phyloP scores from a whole-genome alignment of 805 yeast genomes.

The Starmerella sirachaensis region DNA sequence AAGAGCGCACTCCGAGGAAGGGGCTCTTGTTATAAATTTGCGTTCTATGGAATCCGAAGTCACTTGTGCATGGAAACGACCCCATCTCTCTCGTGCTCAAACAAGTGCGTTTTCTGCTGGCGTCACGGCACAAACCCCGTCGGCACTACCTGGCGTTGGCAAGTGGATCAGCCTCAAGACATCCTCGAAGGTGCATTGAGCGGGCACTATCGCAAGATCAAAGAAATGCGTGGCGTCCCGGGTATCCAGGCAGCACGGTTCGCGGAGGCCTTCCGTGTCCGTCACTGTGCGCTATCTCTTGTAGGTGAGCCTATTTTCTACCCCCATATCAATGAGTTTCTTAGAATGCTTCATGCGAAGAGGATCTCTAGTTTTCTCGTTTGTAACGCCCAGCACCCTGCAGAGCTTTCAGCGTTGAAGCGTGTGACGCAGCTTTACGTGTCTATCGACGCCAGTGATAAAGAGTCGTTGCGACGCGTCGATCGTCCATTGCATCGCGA shows the following conservation, averaged over 20 bases:
- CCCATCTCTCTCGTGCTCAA: slow-evolving; percentile 85
- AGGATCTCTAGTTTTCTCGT: slow-evolving; percentile 79
- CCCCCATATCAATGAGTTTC: slow-evolving; percentile 79
- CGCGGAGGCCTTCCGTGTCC: slow-evolving; percentile 78
- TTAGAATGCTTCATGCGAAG: slow-evolving; percentile 64
- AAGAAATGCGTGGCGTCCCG: slow-evolving; percentile 91
- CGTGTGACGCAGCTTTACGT: slow-evolving; percentile 87
- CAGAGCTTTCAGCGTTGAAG: slow-evolving; percentile 51
- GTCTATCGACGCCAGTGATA: slow-evolving; percentile 88
- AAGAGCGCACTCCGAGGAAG: slow-evolving; percentile 87
- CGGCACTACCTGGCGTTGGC: slow-evolving; percentile 95
- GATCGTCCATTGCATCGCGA: slow-evolving; percentile 84
- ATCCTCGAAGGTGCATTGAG: slow-evolving; percentile 73
- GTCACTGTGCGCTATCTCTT: slow-evolving; percentile 81
- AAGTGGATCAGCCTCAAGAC: slow-evolving; percentile 76
- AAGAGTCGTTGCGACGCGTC: slow-evolving; percentile 62
- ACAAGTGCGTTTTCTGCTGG: slow-evolving; percentile 95
- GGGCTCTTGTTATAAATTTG: slow-evolving; percentile 87
- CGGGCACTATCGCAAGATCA: slow-evolving; percentile 85
- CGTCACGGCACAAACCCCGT: slow-evolving; percentile 96
- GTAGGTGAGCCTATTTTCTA: slow-evolving; percentile 94
- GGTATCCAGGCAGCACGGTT: slow-evolving; percentile 84
- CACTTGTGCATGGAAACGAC: slow-evolving; percentile 95
- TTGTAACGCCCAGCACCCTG: slow-evolving; percentile 94
- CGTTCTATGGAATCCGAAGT: slow-evolving; percentile 79